These are phyloP conservation scores for Globisporangium mamillatum DNA, from an alignment of 352 stramenopile genomes.

Conservation along the genomic window DNA sequence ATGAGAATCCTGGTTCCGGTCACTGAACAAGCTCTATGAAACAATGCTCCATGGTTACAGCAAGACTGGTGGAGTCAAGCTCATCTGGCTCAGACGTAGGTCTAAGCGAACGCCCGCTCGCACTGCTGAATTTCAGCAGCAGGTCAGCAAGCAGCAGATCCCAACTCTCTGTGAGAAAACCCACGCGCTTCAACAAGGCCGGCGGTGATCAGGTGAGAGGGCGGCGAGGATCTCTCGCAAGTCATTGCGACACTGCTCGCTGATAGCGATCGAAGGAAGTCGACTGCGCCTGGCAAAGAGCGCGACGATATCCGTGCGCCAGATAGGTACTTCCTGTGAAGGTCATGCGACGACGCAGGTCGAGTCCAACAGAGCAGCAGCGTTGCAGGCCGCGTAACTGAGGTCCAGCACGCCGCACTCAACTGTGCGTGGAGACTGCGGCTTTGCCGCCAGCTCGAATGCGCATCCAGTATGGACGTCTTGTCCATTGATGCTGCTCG, in stretches of 20 bases:
- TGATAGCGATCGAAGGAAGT: not conserved
- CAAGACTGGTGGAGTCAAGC: not conserved
- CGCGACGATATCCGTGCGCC: not conserved
- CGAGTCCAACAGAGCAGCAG: not conserved
- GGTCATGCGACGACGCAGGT: not conserved
- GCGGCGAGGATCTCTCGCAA: not conserved
- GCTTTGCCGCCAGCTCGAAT: not conserved
- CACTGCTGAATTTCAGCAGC: not conserved
- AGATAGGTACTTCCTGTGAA: not conserved
- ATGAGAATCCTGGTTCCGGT: slow-evolving; percentile 34
- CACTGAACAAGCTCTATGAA: slow-evolving; percentile 26
- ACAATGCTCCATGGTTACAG: not conserved
- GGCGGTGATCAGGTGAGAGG: not conserved
- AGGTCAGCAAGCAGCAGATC: not conserved
- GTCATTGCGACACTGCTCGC: not conserved
- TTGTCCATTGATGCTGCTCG: not conserved
- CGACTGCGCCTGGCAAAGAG: not conserved
- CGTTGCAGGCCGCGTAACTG: not conserved
- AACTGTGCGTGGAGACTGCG: not conserved
- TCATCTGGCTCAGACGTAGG: not conserved
- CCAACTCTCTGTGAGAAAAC: not conserved
- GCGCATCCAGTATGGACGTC: not conserved
- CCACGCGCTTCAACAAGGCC: not conserved
- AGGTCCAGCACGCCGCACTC: not conserved
- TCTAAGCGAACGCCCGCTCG: not conserved